Base-by-base conservation (phyloP, 495 filamentous ascomycete species). In the Patellaria atrata region DNA sequence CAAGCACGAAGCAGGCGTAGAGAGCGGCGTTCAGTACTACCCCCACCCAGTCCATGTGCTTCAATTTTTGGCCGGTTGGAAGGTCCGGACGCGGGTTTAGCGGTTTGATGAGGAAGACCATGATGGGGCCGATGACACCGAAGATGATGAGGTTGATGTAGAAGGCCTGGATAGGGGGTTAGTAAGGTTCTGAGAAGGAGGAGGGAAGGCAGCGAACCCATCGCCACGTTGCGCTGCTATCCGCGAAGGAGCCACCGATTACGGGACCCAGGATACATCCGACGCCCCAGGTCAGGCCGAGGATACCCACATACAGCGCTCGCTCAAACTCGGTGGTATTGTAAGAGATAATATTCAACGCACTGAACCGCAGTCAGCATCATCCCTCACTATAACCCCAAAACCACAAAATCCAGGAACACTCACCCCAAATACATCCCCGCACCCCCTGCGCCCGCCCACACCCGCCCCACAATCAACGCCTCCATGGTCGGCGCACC, bases 61-160 rank as follows among this genome's bases (percentile, higher is more conserved):
- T 45, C 13, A 68, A 25, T 16, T 59, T 58, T 12, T 63, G 37
- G 6, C 29, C 29, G 24, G 67, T 21, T 1, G 50, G 27, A 3
- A 54, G 48, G n/a, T 51, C 54, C 1, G 53, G 51, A 10, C 55
- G 56, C 1, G 72, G 67, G 39, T 69, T 57, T 14, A 56, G 45
- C 4, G 50, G 40, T 0, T 71, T 73, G 1, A 79, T 48, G 19
- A 65, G 41, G 43, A 73, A 64, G 37, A 80, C 18, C 41, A 68
- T 78, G 22, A 68, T 56, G 0, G 75, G 77, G 0, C 64, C 58
- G 15, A 63, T 61, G 4, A 64, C 40, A 4, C 43, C 75, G 8
- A 64, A 70, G 14, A 81, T 53, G 23, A 58, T 49, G 11, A 82
- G 61, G 40, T 80, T 82, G 52, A 85, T 72, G 54, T 79, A 85